Evolutionary conservation across 192 early-diverging fungal genomes (phyloP).

Genomic region (Lobosporangium transversale): DNA sequence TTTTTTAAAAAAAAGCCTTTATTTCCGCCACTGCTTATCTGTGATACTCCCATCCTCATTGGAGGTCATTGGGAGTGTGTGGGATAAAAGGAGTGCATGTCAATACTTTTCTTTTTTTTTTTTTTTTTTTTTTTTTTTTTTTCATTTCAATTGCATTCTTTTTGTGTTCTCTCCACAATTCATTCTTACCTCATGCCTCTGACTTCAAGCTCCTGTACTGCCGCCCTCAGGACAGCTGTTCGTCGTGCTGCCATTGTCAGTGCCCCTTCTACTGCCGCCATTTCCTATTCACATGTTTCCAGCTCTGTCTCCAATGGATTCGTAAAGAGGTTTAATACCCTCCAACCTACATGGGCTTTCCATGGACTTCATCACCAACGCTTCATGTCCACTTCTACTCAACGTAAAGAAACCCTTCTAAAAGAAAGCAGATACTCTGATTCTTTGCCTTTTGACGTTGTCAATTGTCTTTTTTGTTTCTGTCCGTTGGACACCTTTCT

Average conservation of each 20-base stretch:
- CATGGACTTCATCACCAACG: conserved; percentile 24
- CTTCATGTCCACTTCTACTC: conserved; percentile 15
- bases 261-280: neutral
- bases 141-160: no score
- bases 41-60: no score
- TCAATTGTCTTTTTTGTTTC: neutral
- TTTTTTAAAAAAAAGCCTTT: no score
- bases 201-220: neutral
- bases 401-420: conserved; percentile 4
- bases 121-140: no score
- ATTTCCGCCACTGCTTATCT: no score
- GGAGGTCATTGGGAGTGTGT: no score
- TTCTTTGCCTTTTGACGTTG: no score
- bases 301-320: neutral
- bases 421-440: no score
- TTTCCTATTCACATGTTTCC: neutral
- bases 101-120: no score
- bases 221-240: neutral
- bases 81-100: no score
- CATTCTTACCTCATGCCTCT: no score
- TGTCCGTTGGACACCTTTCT: neutral
- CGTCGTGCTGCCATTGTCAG: conserved; percentile 5
- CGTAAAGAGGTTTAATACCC: neutral
- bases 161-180: no score
- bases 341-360: neutral